Evolutionary conservation across 345 rosid species (phyloP).

Genomic region (Melaleuca alternifolia): DNA sequence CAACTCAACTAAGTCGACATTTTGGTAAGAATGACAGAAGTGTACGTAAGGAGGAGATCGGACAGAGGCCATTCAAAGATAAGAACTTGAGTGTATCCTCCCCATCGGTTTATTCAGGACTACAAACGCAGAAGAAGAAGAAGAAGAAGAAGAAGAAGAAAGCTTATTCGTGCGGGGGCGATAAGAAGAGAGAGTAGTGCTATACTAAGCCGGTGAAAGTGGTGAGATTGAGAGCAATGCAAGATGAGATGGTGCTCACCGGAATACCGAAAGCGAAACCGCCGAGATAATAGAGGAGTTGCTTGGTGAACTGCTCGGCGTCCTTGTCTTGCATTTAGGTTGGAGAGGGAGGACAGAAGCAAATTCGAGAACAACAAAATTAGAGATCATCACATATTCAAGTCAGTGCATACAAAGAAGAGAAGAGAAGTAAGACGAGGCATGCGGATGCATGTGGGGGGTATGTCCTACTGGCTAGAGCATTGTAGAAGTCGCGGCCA

Average conservation of each 20-base stretch:
- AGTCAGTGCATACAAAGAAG: background rate
- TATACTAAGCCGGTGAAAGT: conserved; percentile 7
- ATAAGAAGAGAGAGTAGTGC: background rate
- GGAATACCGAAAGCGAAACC: conserved; percentile 92
- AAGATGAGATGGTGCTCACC: conserved; percentile 43
- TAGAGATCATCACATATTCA: background rate
- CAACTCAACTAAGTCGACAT: background rate
- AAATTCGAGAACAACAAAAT: background rate
- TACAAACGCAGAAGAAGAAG: background rate
- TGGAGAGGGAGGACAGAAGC: background rate
- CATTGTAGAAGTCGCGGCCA: conserved; percentile 96
- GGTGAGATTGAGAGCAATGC: background rate
- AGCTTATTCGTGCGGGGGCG: background rate
- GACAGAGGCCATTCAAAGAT: background rate
- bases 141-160: background rate
- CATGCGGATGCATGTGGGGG: background rate
- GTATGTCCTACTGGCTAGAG: conserved; percentile 56
- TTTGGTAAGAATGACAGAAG: background rate
- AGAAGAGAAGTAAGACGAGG: background rate
- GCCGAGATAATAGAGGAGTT: conserved; percentile 75
- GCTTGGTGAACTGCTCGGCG: conserved; percentile 83
- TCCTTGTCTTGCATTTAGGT: conserved; percentile 54
- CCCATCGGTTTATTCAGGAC: background rate
- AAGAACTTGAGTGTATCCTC: background rate
- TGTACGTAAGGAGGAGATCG: background rate